phyloP scores from a whole-genome alignment of 2,329 filamentous ascomycete genomes.

The Colletotrichum sp. region DNA sequence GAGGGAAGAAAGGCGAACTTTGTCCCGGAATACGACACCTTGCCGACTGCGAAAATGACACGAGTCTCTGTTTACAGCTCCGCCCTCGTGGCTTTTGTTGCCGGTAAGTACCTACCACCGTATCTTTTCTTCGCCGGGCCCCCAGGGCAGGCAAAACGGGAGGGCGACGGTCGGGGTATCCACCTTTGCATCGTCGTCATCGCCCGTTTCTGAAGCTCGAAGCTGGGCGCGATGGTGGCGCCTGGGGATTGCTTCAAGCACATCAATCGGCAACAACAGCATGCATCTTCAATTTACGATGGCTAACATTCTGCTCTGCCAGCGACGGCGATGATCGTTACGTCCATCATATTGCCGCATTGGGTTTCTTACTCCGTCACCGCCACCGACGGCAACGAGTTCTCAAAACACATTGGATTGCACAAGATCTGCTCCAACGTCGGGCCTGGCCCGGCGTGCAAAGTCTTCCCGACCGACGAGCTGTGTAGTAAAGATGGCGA shows the following conservation, averaged over 20 bases:
- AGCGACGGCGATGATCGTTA: constrained; percentile 76
- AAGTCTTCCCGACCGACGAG: constrained; percentile 67
- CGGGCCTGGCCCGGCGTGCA: constrained; percentile 60
- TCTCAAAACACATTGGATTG: constrained; percentile 73
- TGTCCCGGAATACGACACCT: neutral
- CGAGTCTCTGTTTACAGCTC: constrained; percentile 47
- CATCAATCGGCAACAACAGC: neutral
- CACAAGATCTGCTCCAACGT: constrained; percentile 80
- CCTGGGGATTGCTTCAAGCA: neutral
- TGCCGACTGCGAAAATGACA: constrained; percentile 39
- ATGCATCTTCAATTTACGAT: neutral
- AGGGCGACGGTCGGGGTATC: neutral
- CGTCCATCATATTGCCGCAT: constrained; percentile 70
- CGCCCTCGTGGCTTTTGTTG: constrained; percentile 47
- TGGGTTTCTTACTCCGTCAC: constrained; percentile 72
- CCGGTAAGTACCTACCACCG: constrained; percentile 39
- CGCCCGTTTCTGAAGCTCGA: neutral
- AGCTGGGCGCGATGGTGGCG: neutral
- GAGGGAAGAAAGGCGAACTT: neutral
- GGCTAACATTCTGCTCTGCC: constrained; percentile 32
- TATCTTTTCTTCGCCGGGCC: neutral
- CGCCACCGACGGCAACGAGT: constrained; percentile 49
- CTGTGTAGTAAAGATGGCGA: constrained; percentile 69
- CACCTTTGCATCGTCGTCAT: constrained; percentile 18
- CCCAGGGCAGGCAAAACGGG: neutral